phyloP scores from a whole-genome alignment of 1,139 yeast genomes.

The Wickerhamomyces sp. region DNA sequence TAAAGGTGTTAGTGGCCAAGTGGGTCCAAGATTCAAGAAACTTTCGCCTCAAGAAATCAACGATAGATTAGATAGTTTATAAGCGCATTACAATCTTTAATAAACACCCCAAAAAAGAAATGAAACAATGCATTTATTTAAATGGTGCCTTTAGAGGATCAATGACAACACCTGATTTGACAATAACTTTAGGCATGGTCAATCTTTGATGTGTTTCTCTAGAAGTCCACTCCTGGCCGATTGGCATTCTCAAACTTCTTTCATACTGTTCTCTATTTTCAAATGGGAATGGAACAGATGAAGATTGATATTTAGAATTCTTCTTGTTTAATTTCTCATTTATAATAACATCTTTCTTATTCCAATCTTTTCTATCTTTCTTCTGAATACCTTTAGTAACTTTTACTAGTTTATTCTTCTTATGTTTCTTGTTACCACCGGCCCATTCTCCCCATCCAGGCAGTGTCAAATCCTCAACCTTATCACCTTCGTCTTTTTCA shows the following conservation, averaged over 20 bases:
- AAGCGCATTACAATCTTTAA: too few species aligned
- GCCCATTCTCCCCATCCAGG: constrained; percentile 98
- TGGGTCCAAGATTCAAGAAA: constrained; percentile 86
- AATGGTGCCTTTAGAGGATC: constrained; percentile 67
- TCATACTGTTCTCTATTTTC: constrained; percentile 94
- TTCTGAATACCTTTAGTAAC: constrained; percentile 66
- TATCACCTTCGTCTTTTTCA: constrained; percentile 79
- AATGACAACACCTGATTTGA: constrained; percentile 84
- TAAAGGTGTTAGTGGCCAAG: constrained; percentile 68
- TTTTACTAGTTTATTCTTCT: constrained; percentile 60
- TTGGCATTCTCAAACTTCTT: constrained; percentile 89
- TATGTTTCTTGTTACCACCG: constrained; percentile 46
- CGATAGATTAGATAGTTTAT: constrained; percentile 91
- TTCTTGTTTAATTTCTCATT: constrained; percentile 85
- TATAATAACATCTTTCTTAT: constrained; percentile 75
- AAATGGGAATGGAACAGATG: constrained; percentile 88
- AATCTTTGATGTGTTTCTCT: constrained; percentile 81
- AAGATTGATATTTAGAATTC: constrained; percentile 77
- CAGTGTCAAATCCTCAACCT: constrained; percentile 75
- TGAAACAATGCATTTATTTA: constrained; percentile 25
- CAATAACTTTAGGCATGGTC: constrained; percentile 83
- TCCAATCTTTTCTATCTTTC: constrained; percentile 73
- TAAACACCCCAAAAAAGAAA: too few species aligned
- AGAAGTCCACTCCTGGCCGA: constrained; percentile 96
- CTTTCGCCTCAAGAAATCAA: constrained; percentile 87